Evolutionary conservation across 768 basidiomycete species (phyloP).

Genomic region (Lentinula sp.): DNA sequence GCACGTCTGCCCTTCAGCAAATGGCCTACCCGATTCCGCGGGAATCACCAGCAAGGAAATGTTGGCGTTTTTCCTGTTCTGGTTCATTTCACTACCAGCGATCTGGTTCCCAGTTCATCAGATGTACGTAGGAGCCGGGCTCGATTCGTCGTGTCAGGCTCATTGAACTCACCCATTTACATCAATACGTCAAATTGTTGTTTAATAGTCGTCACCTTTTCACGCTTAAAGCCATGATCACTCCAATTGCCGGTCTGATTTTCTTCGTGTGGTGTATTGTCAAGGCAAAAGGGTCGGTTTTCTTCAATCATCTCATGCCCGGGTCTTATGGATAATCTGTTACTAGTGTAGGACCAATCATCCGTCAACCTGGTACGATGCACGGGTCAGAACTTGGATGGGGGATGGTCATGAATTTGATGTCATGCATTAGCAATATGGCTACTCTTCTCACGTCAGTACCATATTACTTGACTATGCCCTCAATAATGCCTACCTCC

Average conservation of each 20-base stretch:
- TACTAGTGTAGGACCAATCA: constrained; percentile 55
- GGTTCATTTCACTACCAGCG: constrained; percentile 71
- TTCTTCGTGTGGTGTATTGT: constrained; percentile 79
- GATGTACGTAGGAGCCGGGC: constrained; percentile 39
- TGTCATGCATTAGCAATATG: constrained; percentile 79
- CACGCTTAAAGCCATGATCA: constrained; percentile 69
- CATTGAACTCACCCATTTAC: constrained; percentile 6
- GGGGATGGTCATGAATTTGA: constrained; percentile 67
- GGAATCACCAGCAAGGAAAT: constrained; percentile 74
- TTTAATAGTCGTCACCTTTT: constrained; percentile 63
- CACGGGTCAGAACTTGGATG: constrained; percentile 68
- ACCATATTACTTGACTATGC: no score
- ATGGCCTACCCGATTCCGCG: constrained; percentile 65
- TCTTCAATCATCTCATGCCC: neutral
- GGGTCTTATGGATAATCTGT: neutral
- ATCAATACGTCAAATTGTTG: constrained; percentile 7
- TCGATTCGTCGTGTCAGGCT: neutral
- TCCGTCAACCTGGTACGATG: constrained; percentile 55
- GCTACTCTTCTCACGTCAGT: constrained; percentile 60
- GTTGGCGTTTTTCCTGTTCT: constrained; percentile 83
- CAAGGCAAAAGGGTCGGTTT: constrained; percentile 52
- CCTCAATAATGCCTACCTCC: no score
- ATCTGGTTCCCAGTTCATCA: constrained; percentile 83
- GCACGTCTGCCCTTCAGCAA: constrained; percentile 32
- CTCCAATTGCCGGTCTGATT: constrained; percentile 60